Percentiles rank a stretch among this genome's conserved stretches.
Conservation (phyloP, 1,284 basidiomycete genomes). For the Ceratobasidium sp. region DNA sequence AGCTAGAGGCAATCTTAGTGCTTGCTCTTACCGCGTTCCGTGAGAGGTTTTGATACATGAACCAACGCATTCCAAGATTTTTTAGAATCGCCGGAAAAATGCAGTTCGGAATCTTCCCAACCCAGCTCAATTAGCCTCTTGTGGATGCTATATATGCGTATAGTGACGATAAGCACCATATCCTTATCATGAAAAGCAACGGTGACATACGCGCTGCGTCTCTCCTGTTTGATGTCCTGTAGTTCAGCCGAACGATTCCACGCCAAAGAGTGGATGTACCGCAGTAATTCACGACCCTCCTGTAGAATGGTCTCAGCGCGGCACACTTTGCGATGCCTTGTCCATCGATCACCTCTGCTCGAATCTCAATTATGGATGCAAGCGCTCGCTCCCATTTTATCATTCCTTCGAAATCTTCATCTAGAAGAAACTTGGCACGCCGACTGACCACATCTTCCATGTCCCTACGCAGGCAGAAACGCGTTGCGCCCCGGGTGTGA, state of each 20-base stretch:
- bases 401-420: too few species aligned
- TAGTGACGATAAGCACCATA: background rate
- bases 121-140: background rate
- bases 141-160: background rate
- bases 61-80: conserved; percentile 8
- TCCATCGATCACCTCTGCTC: too few species aligned
- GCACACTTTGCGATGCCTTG: too few species aligned
- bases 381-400: too few species aligned
- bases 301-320: background rate
- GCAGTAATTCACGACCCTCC: background rate
- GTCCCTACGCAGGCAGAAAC: too few species aligned
- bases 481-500: too few species aligned
- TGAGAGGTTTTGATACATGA: conserved; percentile 7
- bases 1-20: too few species aligned
- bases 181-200: background rate
- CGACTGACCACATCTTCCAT: too few species aligned
- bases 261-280: background rate
- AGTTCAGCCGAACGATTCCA: background rate
- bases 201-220: background rate
- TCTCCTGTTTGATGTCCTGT: background rate
- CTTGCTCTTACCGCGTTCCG: background rate
- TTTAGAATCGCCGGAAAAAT: background rate
- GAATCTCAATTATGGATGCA: too few species aligned
- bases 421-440: too few species aligned
- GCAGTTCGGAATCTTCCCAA: background rate